Evolutionary conservation across 257 asterid species (phyloP).

Genomic region (Osmanthus fragrans): DNA sequence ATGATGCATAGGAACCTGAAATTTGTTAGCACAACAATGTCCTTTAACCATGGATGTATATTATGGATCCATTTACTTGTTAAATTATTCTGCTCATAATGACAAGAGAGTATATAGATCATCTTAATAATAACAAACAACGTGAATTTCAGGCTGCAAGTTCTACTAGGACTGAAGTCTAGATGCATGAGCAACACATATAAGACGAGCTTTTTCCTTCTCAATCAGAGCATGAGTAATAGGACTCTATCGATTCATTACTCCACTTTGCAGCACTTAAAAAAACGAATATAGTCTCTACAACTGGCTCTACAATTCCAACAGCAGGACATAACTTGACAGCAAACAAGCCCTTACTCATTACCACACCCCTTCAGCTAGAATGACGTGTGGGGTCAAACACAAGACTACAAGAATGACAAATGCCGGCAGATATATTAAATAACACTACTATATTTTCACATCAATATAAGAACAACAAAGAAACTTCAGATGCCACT

Average conservation of each 20-base stretch:
- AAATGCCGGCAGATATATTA: background rate
- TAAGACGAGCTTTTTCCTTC: background rate
- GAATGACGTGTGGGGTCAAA: constrained; percentile 11
- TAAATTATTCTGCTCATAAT: constrained; percentile 18
- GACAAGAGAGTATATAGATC: constrained; percentile 2
- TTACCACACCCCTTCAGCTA: background rate
- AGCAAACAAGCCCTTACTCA: constrained; percentile 13
- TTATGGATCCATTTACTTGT: background rate
- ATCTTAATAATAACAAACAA: constrained; percentile 20
- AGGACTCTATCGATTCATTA: background rate
- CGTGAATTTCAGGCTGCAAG: constrained; percentile 16
- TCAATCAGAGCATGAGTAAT: background rate
- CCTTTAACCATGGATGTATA: constrained; percentile 21
- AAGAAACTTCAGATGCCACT: background rate
- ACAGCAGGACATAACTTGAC: constrained; percentile 3
- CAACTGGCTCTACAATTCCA: constrained; percentile 7
- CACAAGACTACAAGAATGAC: constrained; percentile 8
- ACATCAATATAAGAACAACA: constrained; percentile 6
- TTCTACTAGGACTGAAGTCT: background rate
- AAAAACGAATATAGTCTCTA: background rate
- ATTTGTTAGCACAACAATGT: constrained; percentile 8
- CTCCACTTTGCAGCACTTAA: constrained; percentile 22
- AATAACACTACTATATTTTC: background rate
- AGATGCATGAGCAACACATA: constrained; percentile 6
- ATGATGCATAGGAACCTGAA: constrained; percentile 6